Evolutionary conservation across 345 rosid genomes (phyloP).

Genomic region (Fremontodendron californicum): DNA sequence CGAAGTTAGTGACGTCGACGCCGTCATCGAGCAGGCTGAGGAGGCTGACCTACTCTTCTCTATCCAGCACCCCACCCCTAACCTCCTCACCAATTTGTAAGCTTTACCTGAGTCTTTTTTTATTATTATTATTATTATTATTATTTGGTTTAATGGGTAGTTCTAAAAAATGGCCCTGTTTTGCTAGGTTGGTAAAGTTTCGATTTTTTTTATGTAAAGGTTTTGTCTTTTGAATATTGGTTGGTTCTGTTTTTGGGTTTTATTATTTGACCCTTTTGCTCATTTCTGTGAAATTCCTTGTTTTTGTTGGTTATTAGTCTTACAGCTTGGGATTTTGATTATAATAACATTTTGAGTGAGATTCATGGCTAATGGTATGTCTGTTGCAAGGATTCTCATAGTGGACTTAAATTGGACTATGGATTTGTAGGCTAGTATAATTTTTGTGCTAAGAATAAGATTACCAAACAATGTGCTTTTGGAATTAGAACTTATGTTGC

Average conservation of each 20-base stretch:
- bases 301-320: not conserved
- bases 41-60: conserved; percentile 54
- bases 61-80: conserved; percentile 37
- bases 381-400: not conserved
- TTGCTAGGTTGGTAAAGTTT: not conserved
- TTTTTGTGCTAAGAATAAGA: not conserved
- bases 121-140: not conserved
- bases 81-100: conserved; percentile 52
- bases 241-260: not conserved
- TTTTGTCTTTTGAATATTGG: not conserved
- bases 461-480: not conserved
- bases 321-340: not conserved
- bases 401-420: not conserved
- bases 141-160: not conserved
- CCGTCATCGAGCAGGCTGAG: conserved; percentile 68
- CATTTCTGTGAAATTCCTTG: not conserved
- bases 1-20: conserved; percentile 73
- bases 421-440: not conserved
- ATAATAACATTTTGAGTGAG: not conserved
- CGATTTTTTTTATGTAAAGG: not conserved
- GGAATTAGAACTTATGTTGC: not conserved
- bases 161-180: not conserved
- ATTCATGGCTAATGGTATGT: not conserved
- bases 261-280: not conserved
- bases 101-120: not conserved